phyloP scores from a whole-genome alignment of 768 basidiomycete genomes.

The Clitopilus passeckerianus region DNA sequence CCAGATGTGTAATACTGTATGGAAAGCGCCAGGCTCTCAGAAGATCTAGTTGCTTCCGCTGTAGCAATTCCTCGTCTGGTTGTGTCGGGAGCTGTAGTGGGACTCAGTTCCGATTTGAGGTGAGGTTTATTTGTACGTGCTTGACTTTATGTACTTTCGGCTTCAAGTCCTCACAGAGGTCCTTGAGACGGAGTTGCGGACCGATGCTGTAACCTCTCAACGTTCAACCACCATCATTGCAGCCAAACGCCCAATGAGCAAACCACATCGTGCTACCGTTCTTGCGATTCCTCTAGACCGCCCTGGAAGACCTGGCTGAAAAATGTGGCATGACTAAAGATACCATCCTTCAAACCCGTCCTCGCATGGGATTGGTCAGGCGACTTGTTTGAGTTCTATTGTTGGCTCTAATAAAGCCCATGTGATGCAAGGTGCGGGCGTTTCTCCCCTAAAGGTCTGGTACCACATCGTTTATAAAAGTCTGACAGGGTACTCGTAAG shows the following conservation, averaged over 20 bases:
- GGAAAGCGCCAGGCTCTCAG: too few species aligned
- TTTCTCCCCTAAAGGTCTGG: neutral
- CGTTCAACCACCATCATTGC: neutral
- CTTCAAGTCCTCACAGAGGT: neutral
- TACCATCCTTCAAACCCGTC: neutral
- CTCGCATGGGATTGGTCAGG: neutral
- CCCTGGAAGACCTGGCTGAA: too few species aligned
- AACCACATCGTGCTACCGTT: too few species aligned
- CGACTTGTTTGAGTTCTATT: neutral
- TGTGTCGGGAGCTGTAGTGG: too few species aligned
- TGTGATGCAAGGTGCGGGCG: neutral
- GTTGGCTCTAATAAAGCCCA: neutral
- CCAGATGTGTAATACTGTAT: too few species aligned
- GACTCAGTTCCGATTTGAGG: neutral
- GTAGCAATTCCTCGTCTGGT: too few species aligned
- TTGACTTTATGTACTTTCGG: neutral
- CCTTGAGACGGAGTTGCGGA: neutral
- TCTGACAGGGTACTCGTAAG: neutral
- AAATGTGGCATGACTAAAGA: neutral
- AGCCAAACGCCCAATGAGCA: neutral
- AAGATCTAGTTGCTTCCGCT: too few species aligned
- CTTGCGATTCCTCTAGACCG: too few species aligned
- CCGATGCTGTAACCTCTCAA: neutral
- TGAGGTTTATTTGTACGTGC: neutral
- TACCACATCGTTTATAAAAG: neutral